These are phyloP conservation scores for Populus nigra DNA, from an alignment of 345 rosid species.

Conservation along the genomic window DNA sequence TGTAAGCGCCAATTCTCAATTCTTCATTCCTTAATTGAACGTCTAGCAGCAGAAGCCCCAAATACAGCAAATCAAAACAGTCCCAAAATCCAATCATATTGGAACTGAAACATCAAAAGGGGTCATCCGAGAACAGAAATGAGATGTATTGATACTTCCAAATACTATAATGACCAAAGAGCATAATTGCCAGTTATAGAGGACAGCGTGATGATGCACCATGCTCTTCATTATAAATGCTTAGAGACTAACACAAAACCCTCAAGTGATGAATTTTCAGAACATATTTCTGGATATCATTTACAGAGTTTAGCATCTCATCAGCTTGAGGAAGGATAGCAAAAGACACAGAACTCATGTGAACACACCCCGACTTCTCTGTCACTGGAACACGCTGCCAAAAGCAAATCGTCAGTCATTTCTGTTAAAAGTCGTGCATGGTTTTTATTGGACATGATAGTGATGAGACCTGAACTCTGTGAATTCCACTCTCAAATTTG, in stretches of 20 bases:
- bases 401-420: constrained; percentile 24
- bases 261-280: not conserved
- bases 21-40: constrained; percentile 90
- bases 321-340: constrained; percentile 98
- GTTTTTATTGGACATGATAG: not conserved
- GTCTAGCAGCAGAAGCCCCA: constrained; percentile 59
- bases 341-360: constrained; percentile 93
- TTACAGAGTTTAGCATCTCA: constrained; percentile 52
- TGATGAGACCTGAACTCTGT: constrained; percentile 81
- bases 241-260: not conserved
- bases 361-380: constrained; percentile 87
- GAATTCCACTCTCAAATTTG: constrained; percentile 98
- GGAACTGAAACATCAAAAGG: not conserved
- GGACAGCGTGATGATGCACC: not conserved
- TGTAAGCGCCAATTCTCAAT: constrained; percentile 80
- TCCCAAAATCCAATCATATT: too few relatives aligned
- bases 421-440: constrained; percentile 5
- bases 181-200: not conserved
- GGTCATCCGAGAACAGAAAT: not conserved
- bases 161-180: not conserved
- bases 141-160: not conserved
- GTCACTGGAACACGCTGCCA: constrained; percentile 94
- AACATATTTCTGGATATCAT: constrained; percentile 5
- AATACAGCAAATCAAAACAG: constrained; percentile 5
- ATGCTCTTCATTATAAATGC: not conserved